Evolutionary conservation across 2,329 filamentous ascomycete genomes (phyloP).

Genomic region (Stemphylium vesicarium): DNA sequence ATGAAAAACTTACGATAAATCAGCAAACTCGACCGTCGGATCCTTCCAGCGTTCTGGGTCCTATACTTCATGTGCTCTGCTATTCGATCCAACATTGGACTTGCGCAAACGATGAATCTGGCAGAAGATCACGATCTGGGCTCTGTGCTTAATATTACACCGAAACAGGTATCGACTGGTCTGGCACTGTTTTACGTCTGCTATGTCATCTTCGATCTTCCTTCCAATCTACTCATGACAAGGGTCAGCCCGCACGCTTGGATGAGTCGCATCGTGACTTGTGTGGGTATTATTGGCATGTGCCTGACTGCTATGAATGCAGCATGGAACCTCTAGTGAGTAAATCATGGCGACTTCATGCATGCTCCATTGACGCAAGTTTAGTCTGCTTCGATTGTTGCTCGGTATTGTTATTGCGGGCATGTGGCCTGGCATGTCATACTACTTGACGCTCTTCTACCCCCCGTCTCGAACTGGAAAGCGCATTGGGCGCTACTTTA

Average conservation of each 20-base stretch:
- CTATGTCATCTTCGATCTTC: slow-evolving; percentile 88
- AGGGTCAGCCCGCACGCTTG: slow-evolving; percentile 82
- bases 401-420: slow-evolving; percentile 88
- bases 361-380: not conserved
- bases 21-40: slow-evolving; percentile 64
- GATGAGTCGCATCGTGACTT: slow-evolving; percentile 91
- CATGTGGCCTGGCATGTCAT: slow-evolving; percentile 95
- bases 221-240: slow-evolving; percentile 89
- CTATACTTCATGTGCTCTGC: slow-evolving; percentile 93
- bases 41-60: slow-evolving; percentile 79
- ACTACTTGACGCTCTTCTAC: slow-evolving; percentile 91
- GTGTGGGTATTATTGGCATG: slow-evolving; percentile 81
- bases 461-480: slow-evolving; percentile 85
- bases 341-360: slow-evolving; percentile 10
- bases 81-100: slow-evolving; percentile 88
- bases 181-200: slow-evolving; percentile 90
- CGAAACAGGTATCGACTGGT: slow-evolving; percentile 81
- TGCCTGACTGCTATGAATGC: slow-evolving; percentile 83
- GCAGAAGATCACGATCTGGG: slow-evolving; percentile 75
- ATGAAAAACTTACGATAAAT: slow-evolving; percentile 8
- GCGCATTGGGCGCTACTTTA: slow-evolving; percentile 88
- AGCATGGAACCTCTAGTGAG: slow-evolving; percentile 82
- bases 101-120: slow-evolving; percentile 93
- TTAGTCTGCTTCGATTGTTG: slow-evolving; percentile 75
- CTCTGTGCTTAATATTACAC: slow-evolving; percentile 69